Evolutionary conservation across 2,329 filamentous ascomycete species (phyloP).

Genomic region (Pseudogymnoascus sp.): DNA sequence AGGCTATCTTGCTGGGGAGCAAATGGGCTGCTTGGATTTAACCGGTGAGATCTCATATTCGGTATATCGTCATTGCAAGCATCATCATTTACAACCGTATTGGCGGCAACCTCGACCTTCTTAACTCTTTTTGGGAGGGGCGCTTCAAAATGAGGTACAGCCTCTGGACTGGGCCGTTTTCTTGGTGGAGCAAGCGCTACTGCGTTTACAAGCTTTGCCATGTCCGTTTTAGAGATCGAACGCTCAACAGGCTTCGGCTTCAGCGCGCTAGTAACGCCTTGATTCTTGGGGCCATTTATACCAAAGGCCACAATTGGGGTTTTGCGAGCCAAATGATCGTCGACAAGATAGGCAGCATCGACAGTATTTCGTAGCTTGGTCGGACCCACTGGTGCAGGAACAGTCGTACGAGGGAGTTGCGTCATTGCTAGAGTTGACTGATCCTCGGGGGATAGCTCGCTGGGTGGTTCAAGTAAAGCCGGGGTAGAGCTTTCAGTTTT

Average conservation of each 20-base stretch:
- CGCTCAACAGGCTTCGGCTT: neutral
- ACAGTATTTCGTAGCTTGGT: neutral
- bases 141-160: neutral
- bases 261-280: constrained; percentile 15
- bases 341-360: constrained; percentile 3
- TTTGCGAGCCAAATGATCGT: constrained; percentile 16
- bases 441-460: neutral
- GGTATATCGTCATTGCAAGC: neutral
- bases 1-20: constrained; percentile 13
- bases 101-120: neutral
- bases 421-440: neutral
- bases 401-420: neutral
- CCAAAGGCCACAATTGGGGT: constrained; percentile 18
- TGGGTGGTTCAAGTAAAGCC: neutral
- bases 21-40: constrained; percentile 10
- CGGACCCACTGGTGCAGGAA: neutral
- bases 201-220: neutral
- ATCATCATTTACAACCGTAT: neutral
- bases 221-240: neutral
- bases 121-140: neutral
- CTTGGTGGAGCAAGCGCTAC: constrained; percentile 7
- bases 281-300: constrained; percentile 17
- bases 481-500: neutral
- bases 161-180: constrained; percentile 15
- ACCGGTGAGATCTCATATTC: constrained; percentile 1